Evolutionary conservation across 169 alveolate species (phyloP).

Genomic region (Babesia caballi): DNA sequence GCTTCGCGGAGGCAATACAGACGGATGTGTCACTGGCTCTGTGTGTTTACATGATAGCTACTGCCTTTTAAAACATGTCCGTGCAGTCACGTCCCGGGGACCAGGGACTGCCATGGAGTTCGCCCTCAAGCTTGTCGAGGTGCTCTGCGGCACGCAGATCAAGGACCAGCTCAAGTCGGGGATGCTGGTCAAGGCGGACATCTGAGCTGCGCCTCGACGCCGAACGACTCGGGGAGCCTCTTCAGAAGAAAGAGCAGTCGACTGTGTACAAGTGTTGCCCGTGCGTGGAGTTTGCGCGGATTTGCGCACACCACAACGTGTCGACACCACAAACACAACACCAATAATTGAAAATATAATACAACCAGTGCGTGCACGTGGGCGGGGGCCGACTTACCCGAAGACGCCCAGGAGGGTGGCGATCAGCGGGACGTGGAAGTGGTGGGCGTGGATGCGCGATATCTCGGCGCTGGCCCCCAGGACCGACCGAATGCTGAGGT

Average conservation of each 20-base stretch:
- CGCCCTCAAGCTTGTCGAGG: conserved; percentile 73
- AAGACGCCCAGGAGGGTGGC: conserved; percentile 16
- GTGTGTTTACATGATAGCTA: background rate
- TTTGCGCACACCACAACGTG: too few species aligned
- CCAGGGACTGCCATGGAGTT: conserved; percentile 79
- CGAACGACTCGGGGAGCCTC: conserved; percentile 18
- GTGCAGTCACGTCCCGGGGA: conserved; percentile 70
- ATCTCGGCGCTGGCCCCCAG: conserved; percentile 9
- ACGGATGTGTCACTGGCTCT: too few species aligned
- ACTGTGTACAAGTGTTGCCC: background rate
- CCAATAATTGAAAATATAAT: too few species aligned
- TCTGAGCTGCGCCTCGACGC: background rate
- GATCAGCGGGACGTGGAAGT: conserved; percentile 49
- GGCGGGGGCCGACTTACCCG: background rate
- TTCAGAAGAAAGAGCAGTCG: conserved; percentile 17
- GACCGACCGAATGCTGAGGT: conserved; percentile 17
- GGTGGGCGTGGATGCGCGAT: conserved; percentile 47
- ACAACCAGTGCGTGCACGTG: too few species aligned
- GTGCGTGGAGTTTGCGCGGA: too few species aligned
- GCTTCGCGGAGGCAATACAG: too few species aligned
- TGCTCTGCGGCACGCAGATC: conserved; percentile 58
- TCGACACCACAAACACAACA: too few species aligned
- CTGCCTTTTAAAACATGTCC: background rate
- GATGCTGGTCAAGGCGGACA: conserved; percentile 53
- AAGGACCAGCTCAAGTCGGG: conserved; percentile 50